Evolutionary conservation across 1,284 basidiomycete species (phyloP), one percentile per base, ranked within the genome.

Genomic region (Bondarzewia mesenterica): DNA sequence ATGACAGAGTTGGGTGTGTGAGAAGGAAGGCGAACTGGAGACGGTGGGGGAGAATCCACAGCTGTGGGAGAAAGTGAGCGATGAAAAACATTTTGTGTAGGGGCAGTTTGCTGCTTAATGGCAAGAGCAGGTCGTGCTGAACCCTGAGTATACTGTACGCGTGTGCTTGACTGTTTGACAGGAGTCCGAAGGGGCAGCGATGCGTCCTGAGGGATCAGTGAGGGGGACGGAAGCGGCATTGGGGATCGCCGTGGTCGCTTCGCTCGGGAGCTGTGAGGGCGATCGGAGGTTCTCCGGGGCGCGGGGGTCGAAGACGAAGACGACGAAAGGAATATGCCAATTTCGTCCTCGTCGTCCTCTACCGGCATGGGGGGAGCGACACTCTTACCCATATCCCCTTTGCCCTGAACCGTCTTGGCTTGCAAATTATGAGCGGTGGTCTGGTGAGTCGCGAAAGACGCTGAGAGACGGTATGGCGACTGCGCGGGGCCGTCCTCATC

Each of bases 401-500:
- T 40, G n/a, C 20, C 23, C 21, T 20, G 42, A 42, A 4, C 21
- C 45, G 66, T 69, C n/a, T 70, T 70, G 48, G 16, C 29, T 16
- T 35, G 22, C 5, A 22, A 67, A 67, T 37, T 57, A 59, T 46
- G 60, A 54, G 54, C 61, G 67, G 44, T 63, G 61, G 27, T 61
- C 54, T 44, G 67, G 61, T 46, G 69, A 68, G 59, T 69, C 63
- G 58, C 68, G 61, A 47, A 69, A 68, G 59, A 69, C 63, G 58
- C 68, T 57, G 69, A 67, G 56, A 68, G 66, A 42, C 40, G 72
- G 69, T 52, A 74, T 4, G 79, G 78, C 22, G 79, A 82, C 55
- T 76, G 71, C 6, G 70, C 64, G 57, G 78, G 77, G 50, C 75
- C 63, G 57, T 79, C 74, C 55, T 78, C 74, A 43, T 63, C 58